Percentiles rank a stretch among this genome's conserved stretches.
phyloP scores from a whole-genome alignment of 2,329 filamentous ascomycete genomes.

The Myriosclerotinia curreyana region DNA sequence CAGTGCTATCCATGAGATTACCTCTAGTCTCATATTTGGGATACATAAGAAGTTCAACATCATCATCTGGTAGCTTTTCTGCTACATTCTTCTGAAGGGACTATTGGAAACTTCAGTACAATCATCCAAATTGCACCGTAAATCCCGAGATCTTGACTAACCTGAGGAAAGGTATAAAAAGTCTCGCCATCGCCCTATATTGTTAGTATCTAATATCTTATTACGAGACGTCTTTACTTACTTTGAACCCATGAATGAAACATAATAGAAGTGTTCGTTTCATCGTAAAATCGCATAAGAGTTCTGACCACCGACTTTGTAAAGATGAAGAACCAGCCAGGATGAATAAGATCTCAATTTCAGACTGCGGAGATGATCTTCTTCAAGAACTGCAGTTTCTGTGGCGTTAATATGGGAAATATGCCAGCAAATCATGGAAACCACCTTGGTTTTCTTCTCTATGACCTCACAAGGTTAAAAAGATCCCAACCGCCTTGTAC shows the following conservation, averaged over 20 bases:
- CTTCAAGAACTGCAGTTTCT: not conserved
- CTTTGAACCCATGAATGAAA: constrained; percentile 72
- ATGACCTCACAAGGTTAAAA: constrained; percentile 11
- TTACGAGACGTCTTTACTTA: not conserved
- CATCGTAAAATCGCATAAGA: constrained; percentile 37
- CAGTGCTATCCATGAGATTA: constrained; percentile 56
- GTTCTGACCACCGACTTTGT: not conserved
- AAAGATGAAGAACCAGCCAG: not conserved
- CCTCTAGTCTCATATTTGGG: constrained; percentile 72
- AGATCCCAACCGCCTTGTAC: constrained; percentile 4
- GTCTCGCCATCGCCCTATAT: constrained; percentile 60
- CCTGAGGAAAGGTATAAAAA: constrained; percentile 62
- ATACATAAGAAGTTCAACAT: constrained; percentile 61
- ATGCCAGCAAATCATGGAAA: not conserved
- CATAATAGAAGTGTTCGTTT: constrained; percentile 64
- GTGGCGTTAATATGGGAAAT: not conserved
- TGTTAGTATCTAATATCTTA: not conserved
- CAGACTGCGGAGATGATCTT: constrained; percentile 14
- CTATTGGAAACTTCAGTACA: constrained; percentile 28
- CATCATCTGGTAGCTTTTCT: constrained; percentile 57
- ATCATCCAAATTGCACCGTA: no score
- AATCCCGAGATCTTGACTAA: constrained; percentile 26
- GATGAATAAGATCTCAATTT: not conserved
- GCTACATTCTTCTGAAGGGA: constrained; percentile 59
- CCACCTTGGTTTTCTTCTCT: not conserved